A percentile compares a stretch with the other conserved stretches of the same genome.
phyloP scores from a whole-genome alignment of 805 yeast genomes.

The Saccharomycopsis fodiens region DNA sequence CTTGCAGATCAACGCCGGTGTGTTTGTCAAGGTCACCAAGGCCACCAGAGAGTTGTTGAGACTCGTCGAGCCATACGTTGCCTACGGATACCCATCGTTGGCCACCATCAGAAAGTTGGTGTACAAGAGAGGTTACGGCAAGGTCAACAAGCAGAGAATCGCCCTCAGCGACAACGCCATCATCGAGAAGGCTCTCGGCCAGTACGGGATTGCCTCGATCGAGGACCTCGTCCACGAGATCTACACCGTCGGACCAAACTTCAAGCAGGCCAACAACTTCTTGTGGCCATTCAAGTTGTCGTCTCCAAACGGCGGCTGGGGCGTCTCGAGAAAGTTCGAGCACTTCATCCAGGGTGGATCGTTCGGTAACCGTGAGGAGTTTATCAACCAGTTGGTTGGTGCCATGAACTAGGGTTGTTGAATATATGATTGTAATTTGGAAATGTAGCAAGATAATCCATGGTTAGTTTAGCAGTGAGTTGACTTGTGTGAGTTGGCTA shows the following conservation, averaged over 20 bases:
- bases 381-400: conserved; percentile 90
- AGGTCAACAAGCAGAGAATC: conserved; percentile 93
- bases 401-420: conserved; percentile 69
- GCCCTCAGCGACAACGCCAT: conserved; percentile 81
- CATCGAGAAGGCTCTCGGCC: conserved; percentile 82
- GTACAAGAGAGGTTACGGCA: conserved; percentile 98
- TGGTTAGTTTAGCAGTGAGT: too few species aligned
- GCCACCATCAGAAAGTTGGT: conserved; percentile 86
- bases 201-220: conserved; percentile 85
- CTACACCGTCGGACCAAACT: conserved; percentile 95
- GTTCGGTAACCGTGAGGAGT: conserved; percentile 96
- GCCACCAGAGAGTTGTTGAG: conserved; percentile 89
- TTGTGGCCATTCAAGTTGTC: conserved; percentile 97
- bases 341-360: conserved; percentile 98
- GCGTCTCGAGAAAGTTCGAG: conserved; percentile 92
- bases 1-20: conserved; percentile 92
- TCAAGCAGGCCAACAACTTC: conserved; percentile 98
- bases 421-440: neutral
- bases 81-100: conserved; percentile 95
- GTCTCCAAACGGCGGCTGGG: conserved; percentile 97
- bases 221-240: conserved; percentile 96
- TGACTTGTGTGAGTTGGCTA: too few species aligned
- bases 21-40: conserved; percentile 90
- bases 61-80: conserved; percentile 93
- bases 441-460: neutral